Evolutionary conservation across 2,329 filamentous ascomycete species (phyloP), one percentile per base, ranked within the genome.

Genomic region (Alternaria atra): DNA sequence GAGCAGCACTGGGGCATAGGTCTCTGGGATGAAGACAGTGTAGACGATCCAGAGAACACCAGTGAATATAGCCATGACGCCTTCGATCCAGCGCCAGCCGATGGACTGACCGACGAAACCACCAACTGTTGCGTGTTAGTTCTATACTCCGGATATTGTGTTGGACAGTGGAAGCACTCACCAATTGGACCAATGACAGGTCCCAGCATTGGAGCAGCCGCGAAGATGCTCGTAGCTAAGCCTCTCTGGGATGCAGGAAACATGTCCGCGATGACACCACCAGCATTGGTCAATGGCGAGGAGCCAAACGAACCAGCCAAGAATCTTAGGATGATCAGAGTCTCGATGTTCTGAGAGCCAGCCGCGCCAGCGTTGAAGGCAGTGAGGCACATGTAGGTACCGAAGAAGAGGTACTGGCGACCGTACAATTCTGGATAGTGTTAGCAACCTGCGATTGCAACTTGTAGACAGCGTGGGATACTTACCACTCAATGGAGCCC

Each of bases 311-410:
- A 75, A 10, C 89, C 90, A 4, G 85, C 83, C 53, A 91, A 86
- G 80, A 91, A 91, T 34, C 90, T 86, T 39, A 91, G 80, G 13
- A 90, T 82, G 27, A 91, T 77, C 2, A 92, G 79, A 1, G 85
- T 85, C 46, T 80, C 80, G 60, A 89, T 86, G 66, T 85, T 88
- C 58, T 85, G 79, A 0, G 85, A 79, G 6, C 84, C 88, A 2
- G 86, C 85, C 17, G 82, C 83, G 4, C 82, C 89, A 17, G 84
- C 86, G 67, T 86, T 89, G 72, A 91, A 91, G 1, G 83, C 84
- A 1, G 86, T 85, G 57, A 90, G 81, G 8, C 81, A 80, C 55
- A 84, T 76, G 69, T 88, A 89, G 4, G 86, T 87, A 55, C 81
- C 75, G 66, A 86, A 83, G 72, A 90, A 89, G n/a, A 90, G 81